phyloP scores from a whole-genome alignment of 768 basidiomycete genomes.

The Tulasnella sp. region DNA sequence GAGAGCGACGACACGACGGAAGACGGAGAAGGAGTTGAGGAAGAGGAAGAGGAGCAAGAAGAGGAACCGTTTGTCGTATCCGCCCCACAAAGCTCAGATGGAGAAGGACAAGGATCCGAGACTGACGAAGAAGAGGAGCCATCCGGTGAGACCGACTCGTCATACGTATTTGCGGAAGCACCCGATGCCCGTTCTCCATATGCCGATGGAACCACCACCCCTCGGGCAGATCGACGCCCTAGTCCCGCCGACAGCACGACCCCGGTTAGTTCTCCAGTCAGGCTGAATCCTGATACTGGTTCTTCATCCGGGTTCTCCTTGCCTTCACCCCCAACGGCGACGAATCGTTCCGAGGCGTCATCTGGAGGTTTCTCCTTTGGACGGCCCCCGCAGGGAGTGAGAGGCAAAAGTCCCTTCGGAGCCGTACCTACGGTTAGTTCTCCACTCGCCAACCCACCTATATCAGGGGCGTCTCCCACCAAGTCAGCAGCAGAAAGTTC shows the following conservation, averaged over 20 bases:
- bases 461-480: slow-evolving; percentile 11
- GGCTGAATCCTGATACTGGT: neutral
- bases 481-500: neutral
- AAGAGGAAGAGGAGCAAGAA: slow-evolving; percentile 25
- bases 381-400: neutral
- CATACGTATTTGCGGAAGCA: slow-evolving; percentile 24
- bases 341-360: slow-evolving; percentile 7
- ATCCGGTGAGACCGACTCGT: neutral
- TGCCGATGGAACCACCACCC: neutral
- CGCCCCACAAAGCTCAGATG: neutral
- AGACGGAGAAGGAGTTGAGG: slow-evolving; percentile 22
- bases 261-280: slow-evolving; percentile 30
- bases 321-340: slow-evolving; percentile 24
- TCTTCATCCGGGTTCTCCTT: slow-evolving; percentile 35
- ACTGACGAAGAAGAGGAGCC: slow-evolving; percentile 31
- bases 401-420: neutral
- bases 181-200: slow-evolving; percentile 26
- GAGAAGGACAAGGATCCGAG: slow-evolving; percentile 10
- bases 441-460: slow-evolving; percentile 20
- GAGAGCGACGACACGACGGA: slow-evolving; percentile 23
- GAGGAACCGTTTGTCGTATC: slow-evolving; percentile 2
- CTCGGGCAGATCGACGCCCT: neutral
- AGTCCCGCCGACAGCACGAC: neutral
- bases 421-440: slow-evolving; percentile 18
- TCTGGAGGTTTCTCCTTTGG: slow-evolving; percentile 11